Conservation (phyloP, 176 grass and related monocot genomes). For the Thinopyrum elongatum region DNA sequence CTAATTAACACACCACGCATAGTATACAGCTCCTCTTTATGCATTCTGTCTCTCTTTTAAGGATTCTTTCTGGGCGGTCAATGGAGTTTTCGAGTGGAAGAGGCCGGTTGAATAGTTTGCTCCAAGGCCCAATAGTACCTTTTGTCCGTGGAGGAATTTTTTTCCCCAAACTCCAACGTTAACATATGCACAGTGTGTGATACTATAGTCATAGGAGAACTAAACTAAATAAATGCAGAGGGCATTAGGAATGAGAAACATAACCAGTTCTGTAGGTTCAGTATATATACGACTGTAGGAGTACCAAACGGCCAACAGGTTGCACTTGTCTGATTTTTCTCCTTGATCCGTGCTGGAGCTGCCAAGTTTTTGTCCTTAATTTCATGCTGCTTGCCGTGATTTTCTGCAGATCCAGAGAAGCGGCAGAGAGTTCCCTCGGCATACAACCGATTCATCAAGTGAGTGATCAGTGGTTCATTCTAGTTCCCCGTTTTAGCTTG, state of each 20-base stretch:
- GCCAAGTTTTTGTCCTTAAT: background rate
- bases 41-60: too few species aligned
- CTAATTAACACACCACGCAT: background rate
- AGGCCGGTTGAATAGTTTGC: constrained; percentile 16
- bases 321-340: background rate
- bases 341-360: background rate
- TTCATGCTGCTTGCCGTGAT: background rate
- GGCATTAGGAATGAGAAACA: background rate
- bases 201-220: background rate
- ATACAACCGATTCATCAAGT: constrained; percentile 99
- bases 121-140: constrained; percentile 28
- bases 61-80: background rate
- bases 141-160: background rate
- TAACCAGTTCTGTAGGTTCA: background rate
- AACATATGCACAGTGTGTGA: constrained; percentile 13
- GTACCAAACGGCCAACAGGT: background rate
- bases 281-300: too few species aligned
- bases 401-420: constrained; percentile 78
- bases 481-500: background rate
- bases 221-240: background rate
- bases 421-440: constrained; percentile 96
- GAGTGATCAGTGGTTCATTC: constrained; percentile 19
- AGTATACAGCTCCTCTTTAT: background rate
- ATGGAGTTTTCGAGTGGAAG: constrained; percentile 14
- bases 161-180: constrained; percentile 25